phyloP scores from a whole-genome alignment of 1,284 basidiomycete species.

The Rhodotorula sp. region DNA sequence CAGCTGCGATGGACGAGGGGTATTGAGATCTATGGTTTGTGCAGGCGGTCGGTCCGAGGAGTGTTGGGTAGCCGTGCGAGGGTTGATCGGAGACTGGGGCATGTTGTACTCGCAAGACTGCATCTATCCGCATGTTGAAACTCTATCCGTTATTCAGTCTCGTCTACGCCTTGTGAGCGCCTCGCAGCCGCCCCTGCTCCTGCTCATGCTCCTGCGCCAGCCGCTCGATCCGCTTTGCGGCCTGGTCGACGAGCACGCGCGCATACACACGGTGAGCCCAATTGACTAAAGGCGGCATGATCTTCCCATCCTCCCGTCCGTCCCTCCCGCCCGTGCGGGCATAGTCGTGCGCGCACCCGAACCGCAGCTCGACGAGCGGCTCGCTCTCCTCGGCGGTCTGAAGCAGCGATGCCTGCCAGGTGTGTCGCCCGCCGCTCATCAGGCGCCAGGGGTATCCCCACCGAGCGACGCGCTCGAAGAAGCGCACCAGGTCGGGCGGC shows the following conservation, averaged over 20 bases:
- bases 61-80: too few relatives aligned
- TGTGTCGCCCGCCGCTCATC: not conserved
- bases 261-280: not conserved
- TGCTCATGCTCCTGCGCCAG: too few relatives aligned
- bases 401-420: not conserved
- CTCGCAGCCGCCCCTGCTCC: too few relatives aligned
- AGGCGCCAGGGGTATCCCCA: not conserved
- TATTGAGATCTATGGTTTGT: too few relatives aligned
- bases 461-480: not conserved
- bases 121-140: too few relatives aligned
- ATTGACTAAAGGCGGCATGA: not conserved
- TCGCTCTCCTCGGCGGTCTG: not conserved
- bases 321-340: not conserved
- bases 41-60: too few relatives aligned
- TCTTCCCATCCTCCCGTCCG: not conserved
- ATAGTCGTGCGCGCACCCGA: constrained; percentile 3
- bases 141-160: too few relatives aligned
- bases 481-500: not conserved
- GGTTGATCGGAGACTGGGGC: too few relatives aligned
- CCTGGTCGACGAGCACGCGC: not conserved
- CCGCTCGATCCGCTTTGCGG: not conserved
- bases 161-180: not conserved
- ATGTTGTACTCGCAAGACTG: too few relatives aligned
- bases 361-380: not conserved
- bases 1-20: too few relatives aligned